These are phyloP conservation scores for Fusarium chlamydosporum DNA, from an alignment of 2,329 filamentous ascomycete genomes.

Conservation along the genomic window DNA sequence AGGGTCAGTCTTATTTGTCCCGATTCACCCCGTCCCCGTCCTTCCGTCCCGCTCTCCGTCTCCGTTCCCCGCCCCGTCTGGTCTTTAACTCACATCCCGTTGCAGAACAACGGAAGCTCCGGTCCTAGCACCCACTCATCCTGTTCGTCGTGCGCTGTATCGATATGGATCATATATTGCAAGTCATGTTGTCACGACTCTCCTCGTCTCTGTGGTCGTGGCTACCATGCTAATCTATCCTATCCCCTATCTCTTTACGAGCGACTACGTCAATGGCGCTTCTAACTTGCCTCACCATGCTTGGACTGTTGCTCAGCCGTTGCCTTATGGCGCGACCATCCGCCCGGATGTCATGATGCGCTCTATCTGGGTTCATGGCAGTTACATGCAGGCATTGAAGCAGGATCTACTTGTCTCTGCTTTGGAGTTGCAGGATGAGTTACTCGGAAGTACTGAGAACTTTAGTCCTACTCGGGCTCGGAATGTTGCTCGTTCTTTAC, in stretches of 20 bases:
- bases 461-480: slow-evolving; percentile 64
- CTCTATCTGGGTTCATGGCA: slow-evolving; percentile 84
- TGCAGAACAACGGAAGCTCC: slow-evolving; percentile 81
- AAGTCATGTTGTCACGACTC: slow-evolving; percentile 79
- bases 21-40: slow-evolving; percentile 20
- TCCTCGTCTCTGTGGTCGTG: slow-evolving; percentile 79
- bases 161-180: slow-evolving; percentile 79
- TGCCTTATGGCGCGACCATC: slow-evolving; percentile 65
- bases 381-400: slow-evolving; percentile 82
- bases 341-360: slow-evolving; percentile 83
- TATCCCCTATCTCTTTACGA: slow-evolving; percentile 80
- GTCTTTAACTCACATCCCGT: slow-evolving; percentile 40
- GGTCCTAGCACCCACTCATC: slow-evolving; percentile 73
- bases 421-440: slow-evolving; percentile 76
- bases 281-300: slow-evolving; percentile 83
- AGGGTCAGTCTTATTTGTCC: slow-evolving; percentile 69
- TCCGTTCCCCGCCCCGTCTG: slow-evolving; percentile 24
- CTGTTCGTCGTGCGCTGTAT: slow-evolving; percentile 74
- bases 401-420: slow-evolving; percentile 75
- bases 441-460: slow-evolving; percentile 73
- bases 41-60: slow-evolving; percentile 32
- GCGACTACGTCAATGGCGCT: slow-evolving; percentile 77
- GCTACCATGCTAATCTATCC: slow-evolving; percentile 80
- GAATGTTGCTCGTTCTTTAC: slow-evolving; percentile 49
- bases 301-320: slow-evolving; percentile 80